Evolutionary conservation across 2,329 filamentous ascomycete genomes (phyloP).

Genomic region (Sclerotinia glacialis): DNA sequence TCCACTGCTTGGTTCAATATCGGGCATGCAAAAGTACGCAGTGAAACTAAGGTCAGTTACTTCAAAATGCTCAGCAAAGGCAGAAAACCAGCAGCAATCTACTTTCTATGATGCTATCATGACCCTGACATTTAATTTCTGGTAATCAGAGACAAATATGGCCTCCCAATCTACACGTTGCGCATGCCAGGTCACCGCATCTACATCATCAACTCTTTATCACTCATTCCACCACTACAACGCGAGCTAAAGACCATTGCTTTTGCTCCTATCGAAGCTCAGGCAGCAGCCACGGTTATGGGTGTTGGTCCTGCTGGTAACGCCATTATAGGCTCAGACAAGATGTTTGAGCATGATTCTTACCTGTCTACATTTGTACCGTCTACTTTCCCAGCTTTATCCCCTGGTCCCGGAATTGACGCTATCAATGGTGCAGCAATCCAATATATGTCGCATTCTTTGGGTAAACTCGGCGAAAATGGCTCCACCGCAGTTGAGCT

Average conservation of each 20-base stretch:
- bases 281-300: constrained; percentile 7
- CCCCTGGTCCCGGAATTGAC: constrained; percentile 16
- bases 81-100: neutral
- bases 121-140: neutral
- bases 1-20: constrained; percentile 12
- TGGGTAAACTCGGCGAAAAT: neutral
- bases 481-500: constrained; percentile 13
- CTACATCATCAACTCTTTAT: neutral
- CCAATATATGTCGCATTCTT: constrained; percentile 1
- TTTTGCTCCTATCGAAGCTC: neutral
- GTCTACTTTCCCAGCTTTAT: constrained; percentile 16
- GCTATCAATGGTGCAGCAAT: constrained; percentile 16
- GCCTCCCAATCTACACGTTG: neutral
- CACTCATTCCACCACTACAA: neutral
- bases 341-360: constrained; percentile 20
- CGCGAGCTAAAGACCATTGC: neutral
- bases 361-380: constrained; percentile 17
- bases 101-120: neutral
- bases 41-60: constrained; percentile 1
- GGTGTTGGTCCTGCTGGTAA: constrained; percentile 6
- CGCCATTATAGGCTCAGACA: constrained; percentile 15
- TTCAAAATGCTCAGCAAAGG: neutral
- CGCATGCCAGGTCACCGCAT: neutral
- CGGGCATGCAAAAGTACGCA: neutral
- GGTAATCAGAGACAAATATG: neutral